phyloP scores from a whole-genome alignment of 306 rosid species.

The Cicer yamashitae region DNA sequence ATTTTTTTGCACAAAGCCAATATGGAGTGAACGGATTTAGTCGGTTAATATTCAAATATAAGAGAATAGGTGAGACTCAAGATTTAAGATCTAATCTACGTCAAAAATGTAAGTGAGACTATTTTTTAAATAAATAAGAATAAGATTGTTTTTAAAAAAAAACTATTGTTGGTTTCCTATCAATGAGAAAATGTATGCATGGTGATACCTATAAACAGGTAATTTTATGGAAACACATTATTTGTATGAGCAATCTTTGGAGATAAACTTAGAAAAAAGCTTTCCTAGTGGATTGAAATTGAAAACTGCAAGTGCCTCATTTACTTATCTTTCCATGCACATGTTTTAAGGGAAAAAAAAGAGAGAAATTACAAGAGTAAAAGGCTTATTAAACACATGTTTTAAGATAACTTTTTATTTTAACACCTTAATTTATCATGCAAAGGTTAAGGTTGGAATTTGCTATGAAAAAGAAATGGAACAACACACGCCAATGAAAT shows the following conservation, averaged over 20 bases:
- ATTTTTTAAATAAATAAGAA: too few relatives aligned
- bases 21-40: too few relatives aligned
- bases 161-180: background rate
- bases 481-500: conserved; percentile 32
- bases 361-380: background rate
- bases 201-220: background rate
- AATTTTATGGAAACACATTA: conserved; percentile 21
- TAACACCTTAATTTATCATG: background rate
- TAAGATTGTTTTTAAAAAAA: too few relatives aligned
- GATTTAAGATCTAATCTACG: too few relatives aligned
- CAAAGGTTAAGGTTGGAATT: background rate
- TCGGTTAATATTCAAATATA: too few relatives aligned
- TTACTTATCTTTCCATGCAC: conserved; percentile 10
- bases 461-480: background rate
- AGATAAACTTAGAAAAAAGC: conserved; percentile 5
- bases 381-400: background rate
- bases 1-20: too few relatives aligned
- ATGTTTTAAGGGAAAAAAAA: background rate
- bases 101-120: too few relatives aligned
- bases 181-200: conserved; percentile 22
- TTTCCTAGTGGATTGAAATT: conserved; percentile 17
- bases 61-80: too few relatives aligned
- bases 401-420: too few relatives aligned
- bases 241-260: conserved; percentile 42
- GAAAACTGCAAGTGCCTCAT: background rate